These are phyloP conservation scores for Colletotrichum kahawae DNA, from an alignment of 2,329 filamentous ascomycete genomes.

Conservation along the genomic window DNA sequence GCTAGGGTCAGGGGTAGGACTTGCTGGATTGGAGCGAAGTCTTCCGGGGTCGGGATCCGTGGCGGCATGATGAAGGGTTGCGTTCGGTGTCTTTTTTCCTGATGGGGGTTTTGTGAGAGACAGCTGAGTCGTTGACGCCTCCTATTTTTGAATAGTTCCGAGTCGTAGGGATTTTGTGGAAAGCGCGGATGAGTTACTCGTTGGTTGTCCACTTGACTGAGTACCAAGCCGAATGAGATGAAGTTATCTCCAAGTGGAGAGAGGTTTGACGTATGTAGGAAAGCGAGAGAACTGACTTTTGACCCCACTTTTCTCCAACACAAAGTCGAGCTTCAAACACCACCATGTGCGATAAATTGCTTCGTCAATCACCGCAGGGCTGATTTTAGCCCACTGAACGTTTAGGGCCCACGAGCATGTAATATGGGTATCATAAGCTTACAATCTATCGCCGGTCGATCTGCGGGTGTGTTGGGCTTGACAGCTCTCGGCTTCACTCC, in stretches of 20 bases:
- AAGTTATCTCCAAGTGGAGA: conserved; percentile 13
- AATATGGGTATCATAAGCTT: conserved; percentile 15
- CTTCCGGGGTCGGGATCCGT: conserved; percentile 53
- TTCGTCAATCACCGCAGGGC: conserved; percentile 5
- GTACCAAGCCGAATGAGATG: not conserved
- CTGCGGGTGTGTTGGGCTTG: not conserved
- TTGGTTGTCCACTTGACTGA: not conserved
- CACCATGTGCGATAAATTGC: conserved; percentile 3
- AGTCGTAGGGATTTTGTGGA: not conserved
- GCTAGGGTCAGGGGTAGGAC: conserved; percentile 50
- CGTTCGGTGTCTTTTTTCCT: not conserved
- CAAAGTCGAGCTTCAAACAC: conserved; percentile 11
- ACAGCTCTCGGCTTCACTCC: not conserved
- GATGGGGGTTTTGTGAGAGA: not conserved
- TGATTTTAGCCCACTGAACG: not conserved
- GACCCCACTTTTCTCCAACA: conserved; percentile 15
- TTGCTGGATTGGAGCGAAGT: conserved; percentile 51
- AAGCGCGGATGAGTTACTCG: not conserved
- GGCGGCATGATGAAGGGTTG: conserved; percentile 44
- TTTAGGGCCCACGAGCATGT: not conserved
- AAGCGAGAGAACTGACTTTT: not conserved
- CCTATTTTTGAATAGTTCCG: not conserved
- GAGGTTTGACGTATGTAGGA: not conserved
- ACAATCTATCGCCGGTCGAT: not conserved
- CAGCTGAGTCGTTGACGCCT: not conserved